phyloP scores from a whole-genome alignment of 2,329 filamentous ascomycete species.

The Cytospora piceicola region DNA sequence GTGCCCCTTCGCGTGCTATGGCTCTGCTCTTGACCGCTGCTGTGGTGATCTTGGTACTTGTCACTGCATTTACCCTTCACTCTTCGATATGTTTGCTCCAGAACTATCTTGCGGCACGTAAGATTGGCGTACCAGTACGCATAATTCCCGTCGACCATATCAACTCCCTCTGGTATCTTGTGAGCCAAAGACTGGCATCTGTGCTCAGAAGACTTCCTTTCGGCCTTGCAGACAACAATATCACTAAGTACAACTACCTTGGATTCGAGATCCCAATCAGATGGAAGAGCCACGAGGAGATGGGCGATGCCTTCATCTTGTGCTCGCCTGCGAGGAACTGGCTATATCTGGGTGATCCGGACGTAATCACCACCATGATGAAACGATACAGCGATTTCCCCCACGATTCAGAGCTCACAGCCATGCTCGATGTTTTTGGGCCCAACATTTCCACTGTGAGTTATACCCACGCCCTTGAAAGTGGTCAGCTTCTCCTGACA shows the following conservation, averaged over 20 bases:
- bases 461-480: background rate
- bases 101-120: constrained; percentile 35
- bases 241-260: constrained; percentile 40
- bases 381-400: constrained; percentile 32
- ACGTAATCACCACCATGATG: constrained; percentile 24
- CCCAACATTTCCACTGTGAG: constrained; percentile 31
- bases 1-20: too few relatives aligned
- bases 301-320: constrained; percentile 35
- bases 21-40: too few relatives aligned
- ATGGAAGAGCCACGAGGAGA: constrained; percentile 31
- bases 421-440: constrained; percentile 33
- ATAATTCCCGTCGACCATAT: constrained; percentile 39
- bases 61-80: background rate
- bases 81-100: constrained; percentile 14
- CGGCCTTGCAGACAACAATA: constrained; percentile 36
- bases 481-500: background rate
- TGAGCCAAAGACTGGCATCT: constrained; percentile 35
- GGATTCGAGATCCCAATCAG: constrained; percentile 31
- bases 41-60: too few relatives aligned
- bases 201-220: constrained; percentile 35
- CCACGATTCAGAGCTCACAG: constrained; percentile 27
- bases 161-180: constrained; percentile 40
- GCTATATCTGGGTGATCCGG: constrained; percentile 31
- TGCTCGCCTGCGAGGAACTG: constrained; percentile 30
- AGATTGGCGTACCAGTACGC: constrained; percentile 39